These are phyloP conservation scores for Astrocystis sublimbata DNA, from an alignment of 495 filamentous ascomycete species.

Conservation along the genomic window DNA sequence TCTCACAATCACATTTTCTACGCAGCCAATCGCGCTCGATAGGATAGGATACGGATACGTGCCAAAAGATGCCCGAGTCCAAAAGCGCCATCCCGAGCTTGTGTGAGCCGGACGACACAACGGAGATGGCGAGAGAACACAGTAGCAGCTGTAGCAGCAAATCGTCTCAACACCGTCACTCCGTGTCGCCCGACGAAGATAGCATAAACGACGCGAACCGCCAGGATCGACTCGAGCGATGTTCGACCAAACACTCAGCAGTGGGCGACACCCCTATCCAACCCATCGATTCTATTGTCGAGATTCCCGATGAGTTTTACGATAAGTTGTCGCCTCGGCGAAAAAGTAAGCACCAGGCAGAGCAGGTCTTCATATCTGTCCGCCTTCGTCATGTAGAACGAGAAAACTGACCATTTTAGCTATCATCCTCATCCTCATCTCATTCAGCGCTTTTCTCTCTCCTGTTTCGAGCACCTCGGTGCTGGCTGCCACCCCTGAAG, in stretches of 20 bases:
- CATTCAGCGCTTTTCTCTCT: conserved; percentile 67
- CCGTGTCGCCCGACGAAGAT: conserved; percentile 22
- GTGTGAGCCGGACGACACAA: conserved; percentile 2
- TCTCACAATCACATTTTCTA: not conserved
- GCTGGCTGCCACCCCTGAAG: conserved; percentile 68
- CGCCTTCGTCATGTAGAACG: too few species aligned
- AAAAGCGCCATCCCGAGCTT: not conserved
- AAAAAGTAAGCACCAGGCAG: conserved; percentile 17
- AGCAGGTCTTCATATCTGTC: too few species aligned
- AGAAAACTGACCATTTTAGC: conserved; percentile 17
- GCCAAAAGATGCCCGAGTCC: conserved; percentile 3
- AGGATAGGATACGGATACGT: not conserved
- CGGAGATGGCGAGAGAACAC: not conserved
- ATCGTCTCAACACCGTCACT: conserved; percentile 15
- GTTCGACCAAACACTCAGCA: conserved; percentile 35
- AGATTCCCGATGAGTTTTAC: conserved; percentile 50
- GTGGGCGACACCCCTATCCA: conserved; percentile 40
- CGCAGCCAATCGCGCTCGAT: not conserved
- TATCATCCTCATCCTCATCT: conserved; percentile 62
- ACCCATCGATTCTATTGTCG: conserved; percentile 41
- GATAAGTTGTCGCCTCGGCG: conserved; percentile 34
- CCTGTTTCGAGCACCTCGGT: conserved; percentile 70
- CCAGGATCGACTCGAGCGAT: conserved; percentile 25
- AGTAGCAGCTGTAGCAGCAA: conserved; percentile 7
- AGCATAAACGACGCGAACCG: conserved; percentile 15